Base-by-base conservation (phyloP, 306 rosid genomes). In the Corylus americana region DNA sequence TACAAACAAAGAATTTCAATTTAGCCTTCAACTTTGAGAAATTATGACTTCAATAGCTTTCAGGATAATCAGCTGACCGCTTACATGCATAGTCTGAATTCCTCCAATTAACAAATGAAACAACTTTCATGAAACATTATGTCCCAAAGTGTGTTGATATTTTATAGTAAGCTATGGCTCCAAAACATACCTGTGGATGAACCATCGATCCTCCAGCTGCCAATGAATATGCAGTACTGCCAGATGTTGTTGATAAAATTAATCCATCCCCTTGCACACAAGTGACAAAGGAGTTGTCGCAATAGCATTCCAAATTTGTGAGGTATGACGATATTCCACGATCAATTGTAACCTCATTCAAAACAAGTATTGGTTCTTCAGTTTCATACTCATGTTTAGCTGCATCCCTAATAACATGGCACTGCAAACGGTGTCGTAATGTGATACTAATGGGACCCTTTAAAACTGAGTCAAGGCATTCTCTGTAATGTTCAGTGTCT, bases 201-300 rank as follows among this genome's bases (percentile, higher is more conserved):
- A 95, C 98, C 99, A 95, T 93, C 68, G 99, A 95, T 80, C 99
- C 99, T 81, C 98, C 99, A 75, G 99, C 98, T 31, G 99, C 99
- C 90, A 95, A 83, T 11, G 99, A 93, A 88, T 95, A 95, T 4
- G 99, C 98, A 14, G 98, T 95, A 74, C 99, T 95, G 53, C 99
- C 99, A 22, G 99, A 93, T 59, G 98, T 95, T 51, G 99, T 95
- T 0, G 99, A 95, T 57, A 95, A 80, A 73, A 95, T 95, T 76
- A 93, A 76, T 66, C 99, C 99, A 79, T 95, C 99, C 42, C 99
- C 99, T 91, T 93, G 98, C 80, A 95, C 99, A 76, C 88, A 80
- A 7, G 99, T 95, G 85, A 95, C 98, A 31, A 93, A 95, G 42
- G 97, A 91, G 82, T 78, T 66, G 84, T 95, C 99, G 77, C 98